Base-by-base conservation (phyloP, 2,329 filamentous ascomycete species). In the Metarhizium sp. region DNA sequence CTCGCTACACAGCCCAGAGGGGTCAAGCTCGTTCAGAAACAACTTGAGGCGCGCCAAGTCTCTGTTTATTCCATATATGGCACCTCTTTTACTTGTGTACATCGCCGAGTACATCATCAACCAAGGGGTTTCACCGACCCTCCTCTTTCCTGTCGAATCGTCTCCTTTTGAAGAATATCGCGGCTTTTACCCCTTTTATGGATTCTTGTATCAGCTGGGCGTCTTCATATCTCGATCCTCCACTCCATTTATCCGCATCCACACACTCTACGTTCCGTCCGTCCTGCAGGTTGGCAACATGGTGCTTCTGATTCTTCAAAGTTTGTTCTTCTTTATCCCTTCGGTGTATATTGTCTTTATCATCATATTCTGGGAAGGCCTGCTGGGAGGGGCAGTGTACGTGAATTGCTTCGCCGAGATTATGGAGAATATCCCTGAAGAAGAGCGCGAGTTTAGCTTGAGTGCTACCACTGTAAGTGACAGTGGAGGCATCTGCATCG, bases 91-190 rank as follows among this genome's bases (percentile, higher is more conserved):
- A 38, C 75, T 97, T 16, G 94, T 99, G 34, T 99, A 96, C 69
- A 81, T 97, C 40, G 90, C 92, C 55, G 94, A 99, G 74, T 99
- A 99, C 69, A 95, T 89, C 55, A 96, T 97, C 71, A 97, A 97
- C 73, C 92, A 96, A 74, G 92, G 92, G 40, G 90, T 97, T 0
- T 79, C 90, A 0, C 92, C 94, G 1, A 96, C 91, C 0, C 76
- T 97, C 0, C 80, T 99, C 4, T 99, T 96, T 67, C 90, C 92
- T 0, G 76, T 96, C 1, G 67, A 78, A 1, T 72, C 80, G 11
- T 87, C 88, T 1, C 94, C 94, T 0, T 97, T 97, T 68, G 73
- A 75, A 36, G 82, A 90, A 61, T 94, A 85, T 67, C 86, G 92
- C 45, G 87, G 86, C 36, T 97, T 96, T 69, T 99, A 99, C 65